Percentiles rank a stretch among this genome's conserved stretches.
Evolutionary conservation across 495 filamentous ascomycete genomes (phyloP).

Genomic region (Talaromyces stipitatus): DNA sequence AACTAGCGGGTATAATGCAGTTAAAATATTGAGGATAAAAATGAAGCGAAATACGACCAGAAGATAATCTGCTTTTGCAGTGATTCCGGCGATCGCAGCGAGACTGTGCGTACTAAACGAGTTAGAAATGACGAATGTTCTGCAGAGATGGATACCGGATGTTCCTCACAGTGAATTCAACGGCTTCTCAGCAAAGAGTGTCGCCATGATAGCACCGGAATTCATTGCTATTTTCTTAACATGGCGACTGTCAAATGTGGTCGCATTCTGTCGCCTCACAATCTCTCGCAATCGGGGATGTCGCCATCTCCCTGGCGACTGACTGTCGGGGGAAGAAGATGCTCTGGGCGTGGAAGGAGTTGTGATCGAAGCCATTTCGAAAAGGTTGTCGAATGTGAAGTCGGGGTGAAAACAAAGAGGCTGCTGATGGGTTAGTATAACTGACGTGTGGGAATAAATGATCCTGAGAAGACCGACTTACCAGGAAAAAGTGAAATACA

Average conservation of each 20-base stretch:
- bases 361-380: slow-evolving; percentile 28
- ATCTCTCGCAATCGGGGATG: slow-evolving; percentile 80
- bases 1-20: slow-evolving; percentile 61
- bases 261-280: slow-evolving; percentile 60
- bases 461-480: background rate
- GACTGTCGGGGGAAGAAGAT: slow-evolving; percentile 40
- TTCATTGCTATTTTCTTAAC: slow-evolving; percentile 60
- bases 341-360: slow-evolving; percentile 56
- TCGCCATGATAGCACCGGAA: slow-evolving; percentile 41
- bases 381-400: slow-evolving; percentile 1
- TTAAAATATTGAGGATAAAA: slow-evolving; percentile 56
- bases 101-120: slow-evolving; percentile 6
- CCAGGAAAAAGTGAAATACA: background rate
- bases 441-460: background rate
- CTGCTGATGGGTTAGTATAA: background rate
- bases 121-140: background rate
- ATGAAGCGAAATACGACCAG: slow-evolving; percentile 47
- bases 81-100: slow-evolving; percentile 15
- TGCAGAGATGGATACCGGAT: background rate
- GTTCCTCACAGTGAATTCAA: slow-evolving; percentile 30
- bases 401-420: background rate
- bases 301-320: slow-evolving; percentile 72
- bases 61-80: slow-evolving; percentile 28
- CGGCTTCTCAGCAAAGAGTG: slow-evolving; percentile 30
- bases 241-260: slow-evolving; percentile 65